A percentile compares a stretch with the other conserved stretches of the same genome.
phyloP scores from a whole-genome alignment of 768 basidiomycete species.

The Phaffia australis region DNA sequence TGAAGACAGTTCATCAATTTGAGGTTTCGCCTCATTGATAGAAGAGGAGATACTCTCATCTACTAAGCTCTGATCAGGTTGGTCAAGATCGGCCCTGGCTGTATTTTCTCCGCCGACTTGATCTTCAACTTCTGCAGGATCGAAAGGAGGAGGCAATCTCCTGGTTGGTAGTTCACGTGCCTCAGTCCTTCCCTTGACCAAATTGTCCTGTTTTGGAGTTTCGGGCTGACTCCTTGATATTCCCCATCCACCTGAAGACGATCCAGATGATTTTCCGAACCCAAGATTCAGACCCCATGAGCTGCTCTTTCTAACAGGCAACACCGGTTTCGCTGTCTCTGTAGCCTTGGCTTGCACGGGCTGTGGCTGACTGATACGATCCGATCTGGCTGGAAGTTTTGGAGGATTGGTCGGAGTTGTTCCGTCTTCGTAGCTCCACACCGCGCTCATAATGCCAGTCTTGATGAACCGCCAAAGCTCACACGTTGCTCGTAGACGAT shows the following conservation, averaged over 20 bases:
- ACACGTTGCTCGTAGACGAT: constrained; percentile 73
- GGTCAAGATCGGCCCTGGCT: too few relatives aligned
- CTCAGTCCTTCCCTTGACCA: background rate
- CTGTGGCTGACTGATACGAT: background rate
- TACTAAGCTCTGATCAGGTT: too few relatives aligned
- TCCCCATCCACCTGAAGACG: background rate
- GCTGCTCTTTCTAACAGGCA: constrained; percentile 23
- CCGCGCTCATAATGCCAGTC: constrained; percentile 64
- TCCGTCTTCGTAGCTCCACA: constrained; percentile 69
- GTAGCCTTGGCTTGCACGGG: background rate
- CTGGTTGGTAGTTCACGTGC: background rate
- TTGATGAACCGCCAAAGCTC: constrained; percentile 82
- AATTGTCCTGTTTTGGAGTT: background rate
- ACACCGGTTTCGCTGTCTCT: background rate
- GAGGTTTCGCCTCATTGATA: too few relatives aligned
- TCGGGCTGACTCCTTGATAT: background rate
- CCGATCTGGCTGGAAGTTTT: background rate
- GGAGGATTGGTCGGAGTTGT: constrained; percentile 8
- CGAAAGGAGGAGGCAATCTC: background rate
- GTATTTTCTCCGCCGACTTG: too few relatives aligned
- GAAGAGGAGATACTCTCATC: too few relatives aligned
- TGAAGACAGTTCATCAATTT: too few relatives aligned
- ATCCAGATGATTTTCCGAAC: background rate
- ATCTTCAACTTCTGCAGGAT: background rate
- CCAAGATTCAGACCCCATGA: constrained; percentile 19